phyloP scores from a whole-genome alignment of 257 asterid species.

The Striga asiatica region DNA sequence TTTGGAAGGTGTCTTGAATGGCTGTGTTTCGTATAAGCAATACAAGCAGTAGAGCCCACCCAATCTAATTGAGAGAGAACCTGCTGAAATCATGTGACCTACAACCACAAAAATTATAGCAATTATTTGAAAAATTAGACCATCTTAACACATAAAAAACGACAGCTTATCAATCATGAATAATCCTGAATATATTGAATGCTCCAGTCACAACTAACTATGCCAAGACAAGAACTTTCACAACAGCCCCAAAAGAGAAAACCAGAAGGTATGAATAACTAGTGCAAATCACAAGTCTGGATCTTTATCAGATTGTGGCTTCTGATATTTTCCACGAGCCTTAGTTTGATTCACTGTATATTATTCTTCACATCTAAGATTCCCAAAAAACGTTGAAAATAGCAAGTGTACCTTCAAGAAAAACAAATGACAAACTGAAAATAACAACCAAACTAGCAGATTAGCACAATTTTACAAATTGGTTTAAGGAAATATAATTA shows the following conservation, averaged over 20 bases:
- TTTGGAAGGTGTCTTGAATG: slow-evolving; percentile 71
- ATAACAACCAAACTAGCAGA: not conserved
- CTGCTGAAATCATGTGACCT: slow-evolving; percentile 50
- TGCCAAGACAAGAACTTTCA: not conserved
- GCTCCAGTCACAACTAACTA: not conserved
- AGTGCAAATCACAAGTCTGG: not conserved
- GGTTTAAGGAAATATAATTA: not conserved
- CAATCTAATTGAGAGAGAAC: slow-evolving; percentile 48
- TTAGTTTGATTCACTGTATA: not conserved
- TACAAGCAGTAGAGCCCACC: slow-evolving; percentile 80
- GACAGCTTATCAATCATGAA: not conserved
- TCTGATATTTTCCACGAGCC: not conserved
- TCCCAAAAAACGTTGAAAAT: not conserved
- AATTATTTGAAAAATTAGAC: not conserved
- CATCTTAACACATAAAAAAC: not conserved
- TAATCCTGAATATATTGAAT: not conserved
- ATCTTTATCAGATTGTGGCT: not conserved
- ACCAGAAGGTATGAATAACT: not conserved
- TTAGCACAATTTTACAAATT: not conserved
- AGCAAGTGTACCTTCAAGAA: not conserved
- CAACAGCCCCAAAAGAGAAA: not conserved
- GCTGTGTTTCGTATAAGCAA: slow-evolving; percentile 69
- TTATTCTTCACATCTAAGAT: not conserved
- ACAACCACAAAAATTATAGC: slow-evolving; percentile 16
- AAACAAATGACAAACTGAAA: not conserved